phyloP scores from a whole-genome alignment of 2,329 filamentous ascomycete genomes.

The Hyphodiscus sp. region DNA sequence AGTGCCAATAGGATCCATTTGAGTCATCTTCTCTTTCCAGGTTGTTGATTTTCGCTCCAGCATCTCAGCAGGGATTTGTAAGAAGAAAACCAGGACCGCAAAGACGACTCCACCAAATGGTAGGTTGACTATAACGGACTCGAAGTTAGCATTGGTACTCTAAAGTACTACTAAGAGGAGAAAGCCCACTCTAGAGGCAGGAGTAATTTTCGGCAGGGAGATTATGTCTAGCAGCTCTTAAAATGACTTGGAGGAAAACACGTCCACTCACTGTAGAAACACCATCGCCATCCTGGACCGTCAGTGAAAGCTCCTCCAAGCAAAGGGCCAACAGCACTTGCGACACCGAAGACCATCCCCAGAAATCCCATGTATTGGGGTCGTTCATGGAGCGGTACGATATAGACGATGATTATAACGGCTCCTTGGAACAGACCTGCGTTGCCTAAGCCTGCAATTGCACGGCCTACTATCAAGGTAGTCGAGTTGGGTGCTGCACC shows the following conservation, averaged over 20 bases:
- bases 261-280: slow-evolving; percentile 25
- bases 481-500: neutral
- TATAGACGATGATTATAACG: slow-evolving; percentile 43
- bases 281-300: slow-evolving; percentile 52
- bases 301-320: slow-evolving; percentile 59
- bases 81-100: slow-evolving; percentile 22
- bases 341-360: slow-evolving; percentile 59
- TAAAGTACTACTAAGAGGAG: too few species aligned
- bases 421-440: slow-evolving; percentile 42
- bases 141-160: too few species aligned
- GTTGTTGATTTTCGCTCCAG: too few species aligned
- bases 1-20: neutral
- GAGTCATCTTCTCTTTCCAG: slow-evolving; percentile 39
- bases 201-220: too few species aligned
- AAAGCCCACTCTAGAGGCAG: too few species aligned
- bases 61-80: slow-evolving; percentile 11
- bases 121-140: slow-evolving; percentile 34
- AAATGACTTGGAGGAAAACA: too few species aligned
- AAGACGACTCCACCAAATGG: slow-evolving; percentile 27
- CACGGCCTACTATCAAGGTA: neutral
- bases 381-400: slow-evolving; percentile 34
- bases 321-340: slow-evolving; percentile 54
- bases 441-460: slow-evolving; percentile 42
- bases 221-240: too few species aligned
- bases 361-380: slow-evolving; percentile 54